Evolutionary conservation across 257 asterid genomes (phyloP), one percentile per base, ranked within the genome.

Genomic region (Leptodermis oblonga): DNA sequence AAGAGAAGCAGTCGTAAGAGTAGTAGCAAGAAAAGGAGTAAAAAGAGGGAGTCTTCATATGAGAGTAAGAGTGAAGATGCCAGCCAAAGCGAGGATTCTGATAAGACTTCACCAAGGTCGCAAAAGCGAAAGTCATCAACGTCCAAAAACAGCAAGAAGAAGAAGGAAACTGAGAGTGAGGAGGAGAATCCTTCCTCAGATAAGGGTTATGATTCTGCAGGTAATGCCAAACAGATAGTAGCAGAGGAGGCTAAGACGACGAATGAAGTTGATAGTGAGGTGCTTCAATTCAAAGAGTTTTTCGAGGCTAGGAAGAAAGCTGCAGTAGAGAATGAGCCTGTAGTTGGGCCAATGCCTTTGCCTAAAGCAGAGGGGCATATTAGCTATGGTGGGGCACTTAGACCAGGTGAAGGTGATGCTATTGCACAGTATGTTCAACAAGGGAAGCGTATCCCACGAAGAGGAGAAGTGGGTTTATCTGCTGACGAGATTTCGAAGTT

Each of bases 361-460:
- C 99, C 97, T 0, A 86, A 82, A 59, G 95, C 97, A 20, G 99
- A 93, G 80, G 97, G 97, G 11, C 97, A 90, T 78, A 89, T 93
- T 41, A 93, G 96, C 83, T 93, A 93, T 78, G 99, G 99, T 77
- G 99, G 97, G 39, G 99, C 99, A 10, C 97, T 93, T 68, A 85
- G 99, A 87, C 99, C 99, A 0, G 99, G 99, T 74, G 99, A 93
- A 87, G 99, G 99, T 84, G 99, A 93, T 86, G 99, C 99, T 63
- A 93, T 93, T 76, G 99, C 99, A 0, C 99, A 90, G 77, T 93
- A 88, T 60, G 99, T 93, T 77, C 97, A 93, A 83, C 99, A 93
- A 79, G 99, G 99, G 59, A 93, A 93, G 81, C 99, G 99, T 87
- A 93, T 93, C 54, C 99, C 99, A 31, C 91, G 99, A 64, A 90